Evolutionary conservation across 352 stramenopile genomes (phyloP), one percentile per base, ranked within the genome.

Genomic region (Phytopythium litorale): DNA sequence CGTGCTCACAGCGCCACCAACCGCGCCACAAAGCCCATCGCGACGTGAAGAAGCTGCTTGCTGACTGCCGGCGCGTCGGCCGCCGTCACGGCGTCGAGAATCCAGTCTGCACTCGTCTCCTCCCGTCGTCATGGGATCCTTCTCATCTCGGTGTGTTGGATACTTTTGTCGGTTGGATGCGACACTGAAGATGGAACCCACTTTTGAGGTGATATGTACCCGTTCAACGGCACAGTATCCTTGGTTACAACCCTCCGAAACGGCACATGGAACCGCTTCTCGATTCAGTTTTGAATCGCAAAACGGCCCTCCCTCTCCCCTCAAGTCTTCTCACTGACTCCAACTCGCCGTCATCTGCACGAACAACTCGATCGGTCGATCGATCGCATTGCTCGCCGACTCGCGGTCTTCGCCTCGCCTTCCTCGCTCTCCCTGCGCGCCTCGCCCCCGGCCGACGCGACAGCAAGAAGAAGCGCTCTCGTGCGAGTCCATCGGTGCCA

Each of bases 211-310:
- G 18, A n/a, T 23, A 7, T 6, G 40, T 46, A 25, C 45, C 21
- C 6, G 2, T 30, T 18, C 12, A 13, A 38, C 0, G 48, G 48
- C 13, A 35, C 48, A 25, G 7, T 49, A 25, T 25, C 19, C 42
- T 3, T 12, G 7, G 2, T 13, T n/a, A 6, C 3, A 37, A 54
- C 48, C 48, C 48, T 23, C 28, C 15, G 13, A 54, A 54, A 12
- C 15, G 48, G 48, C 12, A 38, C 48, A 16, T 21, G 16, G 48
- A 23, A 23, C 48, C 23, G 15, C 21, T 38, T 18, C n/a, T 38
- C 25, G 37, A 54, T 54, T 52, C 46, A n/a, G 3, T n/a, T 35
- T 52, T 52, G 46, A 52, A 52, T 52, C 15, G 46, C 45, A 51
- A 51, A 50, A 32, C n/a, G 42, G 40, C 40, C 40, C 42, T 25